Conservation (phyloP, 768 basidiomycete species). For the Tricholoma furcatifolium region DNA sequence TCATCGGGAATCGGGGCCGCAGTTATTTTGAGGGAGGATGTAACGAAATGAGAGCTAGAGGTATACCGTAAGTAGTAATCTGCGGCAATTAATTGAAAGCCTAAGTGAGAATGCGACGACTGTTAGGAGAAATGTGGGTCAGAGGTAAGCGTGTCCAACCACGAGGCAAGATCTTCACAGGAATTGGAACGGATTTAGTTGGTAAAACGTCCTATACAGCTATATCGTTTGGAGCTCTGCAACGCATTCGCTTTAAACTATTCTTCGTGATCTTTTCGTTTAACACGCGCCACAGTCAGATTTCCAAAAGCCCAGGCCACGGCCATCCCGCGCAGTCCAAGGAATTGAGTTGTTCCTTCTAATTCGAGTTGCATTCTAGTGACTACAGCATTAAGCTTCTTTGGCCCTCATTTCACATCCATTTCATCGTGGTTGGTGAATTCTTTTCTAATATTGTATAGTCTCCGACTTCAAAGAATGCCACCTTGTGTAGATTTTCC, state of each 20-base stretch:
- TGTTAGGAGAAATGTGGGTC: constrained; percentile 12
- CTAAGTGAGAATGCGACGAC: background rate
- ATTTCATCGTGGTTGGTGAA: no score
- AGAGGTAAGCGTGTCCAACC: constrained; percentile 4
- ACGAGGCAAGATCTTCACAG: constrained; percentile 6
- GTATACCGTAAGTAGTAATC: background rate
- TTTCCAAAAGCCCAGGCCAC: background rate
- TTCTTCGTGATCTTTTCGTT: constrained; percentile 5
- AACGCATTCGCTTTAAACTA: background rate
- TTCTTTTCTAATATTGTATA: no score
- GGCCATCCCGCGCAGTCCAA: constrained; percentile 15
- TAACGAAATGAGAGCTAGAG: no score
- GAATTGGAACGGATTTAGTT: background rate
- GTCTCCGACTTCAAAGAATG: background rate
- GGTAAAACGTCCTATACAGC: no score
- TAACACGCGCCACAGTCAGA: constrained; percentile 16
- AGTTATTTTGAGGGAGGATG: no score
- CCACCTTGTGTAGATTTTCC: constrained; percentile 8
- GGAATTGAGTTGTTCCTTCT: constrained; percentile 7
- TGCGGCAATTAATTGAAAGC: background rate
- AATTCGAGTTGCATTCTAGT: constrained; percentile 1
- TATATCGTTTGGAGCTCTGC: constrained; percentile 4
- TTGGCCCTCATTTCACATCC: no score
- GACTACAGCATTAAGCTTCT: constrained; percentile 2
- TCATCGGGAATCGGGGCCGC: background rate